phyloP scores from a whole-genome alignment of 306 rosid species.

The Trifolium fragiferum region DNA sequence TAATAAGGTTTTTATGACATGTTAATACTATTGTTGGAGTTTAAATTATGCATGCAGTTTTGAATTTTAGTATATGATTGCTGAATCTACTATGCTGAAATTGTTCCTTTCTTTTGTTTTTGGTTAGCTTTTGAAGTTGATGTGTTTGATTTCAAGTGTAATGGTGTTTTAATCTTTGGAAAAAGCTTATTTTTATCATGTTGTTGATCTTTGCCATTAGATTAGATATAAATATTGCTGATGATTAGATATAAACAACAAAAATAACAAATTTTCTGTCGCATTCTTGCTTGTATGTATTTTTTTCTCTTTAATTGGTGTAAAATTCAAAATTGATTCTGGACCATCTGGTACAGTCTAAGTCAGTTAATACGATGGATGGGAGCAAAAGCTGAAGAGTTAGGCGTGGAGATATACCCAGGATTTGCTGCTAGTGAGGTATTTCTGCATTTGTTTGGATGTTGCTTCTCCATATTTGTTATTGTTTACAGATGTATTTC shows the following conservation, averaged over 20 bases:
- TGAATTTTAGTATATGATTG: not conserved
- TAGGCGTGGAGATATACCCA: constrained; percentile 96
- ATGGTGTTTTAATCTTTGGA: not conserved
- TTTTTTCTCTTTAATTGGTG: constrained; percentile 10
- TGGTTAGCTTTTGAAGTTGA: not conserved
- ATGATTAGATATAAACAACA: not conserved
- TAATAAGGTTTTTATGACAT: constrained; percentile 68
- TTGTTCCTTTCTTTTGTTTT: not conserved
- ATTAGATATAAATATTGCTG: constrained; percentile 29
- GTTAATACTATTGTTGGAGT: not conserved
- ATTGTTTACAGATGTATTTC: constrained; percentile 33
- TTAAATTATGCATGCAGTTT: not conserved
- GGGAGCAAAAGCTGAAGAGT: constrained; percentile 95
- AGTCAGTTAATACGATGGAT: constrained; percentile 94
- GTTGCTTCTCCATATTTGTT: constrained; percentile 32
- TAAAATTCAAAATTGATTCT: constrained; percentile 14
- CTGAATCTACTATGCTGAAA: constrained; percentile 34
- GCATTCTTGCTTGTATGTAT: constrained; percentile 9
- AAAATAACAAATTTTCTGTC: not conserved
- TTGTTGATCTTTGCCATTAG: constrained; percentile 22
- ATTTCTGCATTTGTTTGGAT: constrained; percentile 39
- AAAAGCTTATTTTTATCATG: not conserved
- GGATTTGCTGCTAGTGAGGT: constrained; percentile 99
- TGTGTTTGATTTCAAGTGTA: not conserved
- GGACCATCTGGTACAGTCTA: constrained; percentile 61